Evolutionary conservation across 345 rosid species (phyloP), one percentile per base, ranked within the genome.

Genomic region (Gynandropsis gynandra): DNA sequence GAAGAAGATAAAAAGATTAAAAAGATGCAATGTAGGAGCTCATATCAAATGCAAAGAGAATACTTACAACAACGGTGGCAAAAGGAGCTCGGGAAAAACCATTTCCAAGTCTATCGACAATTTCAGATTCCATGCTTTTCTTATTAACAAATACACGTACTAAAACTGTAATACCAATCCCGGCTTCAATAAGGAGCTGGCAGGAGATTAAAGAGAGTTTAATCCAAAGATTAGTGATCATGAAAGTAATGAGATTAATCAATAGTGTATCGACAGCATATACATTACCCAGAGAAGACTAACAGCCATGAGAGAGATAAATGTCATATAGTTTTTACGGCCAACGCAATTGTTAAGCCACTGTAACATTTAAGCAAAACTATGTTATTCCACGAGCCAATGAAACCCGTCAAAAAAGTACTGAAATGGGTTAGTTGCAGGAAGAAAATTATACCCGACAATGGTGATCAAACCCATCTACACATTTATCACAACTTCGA

Each of bases 261-360:
- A 47, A 21, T 40, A 29, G n/a, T 12, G 34, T 24, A 33, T 31
- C 0, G 24, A 33, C 40, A 17, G 38, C 13, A 36, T 14, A 57
- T 42, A 71, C 85, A 38, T n/a, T 77, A 92, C 96, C 98, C 98
- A 92, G 69, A 82, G 76, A 67, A 87, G 66, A 75, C 96, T 92
- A 60, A 52, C 51, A 47, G 85, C 93, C 98, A 92, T 92, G 44
- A 92, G 85, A 5, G 77, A 74, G 70, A 87, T 79, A 66, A 92
- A 92, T 9, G 96, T 85, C 42, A 76, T 72, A 62, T 92, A 92
- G 53, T 92, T 92, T 72, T 70, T 87, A 77, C 72, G 77, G 24
- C 98, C 98, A 4, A 92, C 98, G 64, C 98, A 92, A 67, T 92
- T 92, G 76, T 92, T 92, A 44, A 92, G 95, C 98, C 98, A 92